Percentiles rank a stretch among this genome's conserved stretches.
phyloP scores from a whole-genome alignment of 257 asterid species.

The Rhazya stricta region DNA sequence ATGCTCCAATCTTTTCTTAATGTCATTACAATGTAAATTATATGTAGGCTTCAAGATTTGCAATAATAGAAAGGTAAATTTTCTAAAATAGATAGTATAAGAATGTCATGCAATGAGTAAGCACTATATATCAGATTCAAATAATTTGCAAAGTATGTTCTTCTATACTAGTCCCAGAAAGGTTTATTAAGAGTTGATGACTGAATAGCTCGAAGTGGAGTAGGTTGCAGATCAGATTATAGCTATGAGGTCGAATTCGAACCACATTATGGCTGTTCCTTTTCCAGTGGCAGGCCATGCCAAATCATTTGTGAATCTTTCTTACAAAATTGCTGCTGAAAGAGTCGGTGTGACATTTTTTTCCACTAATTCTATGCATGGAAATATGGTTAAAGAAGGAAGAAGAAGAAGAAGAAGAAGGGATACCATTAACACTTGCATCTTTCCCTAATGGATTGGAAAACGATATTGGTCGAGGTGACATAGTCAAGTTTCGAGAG shows the following conservation, averaged over 20 bases:
- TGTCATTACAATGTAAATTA: too few species aligned
- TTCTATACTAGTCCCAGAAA: too few species aligned
- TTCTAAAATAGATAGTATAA: too few species aligned
- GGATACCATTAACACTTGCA: constrained; percentile 8
- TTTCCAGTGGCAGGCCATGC: constrained; percentile 51
- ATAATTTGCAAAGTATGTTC: too few species aligned
- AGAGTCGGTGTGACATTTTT: constrained; percentile 48
- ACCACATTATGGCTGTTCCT: constrained; percentile 37
- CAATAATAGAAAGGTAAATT: too few species aligned
- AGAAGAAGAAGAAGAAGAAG: neutral
- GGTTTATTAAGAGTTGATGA: too few species aligned
- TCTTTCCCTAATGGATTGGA: constrained; percentile 32
- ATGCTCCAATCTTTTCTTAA: too few species aligned
- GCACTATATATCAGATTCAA: too few species aligned
- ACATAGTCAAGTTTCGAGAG: constrained; percentile 2
- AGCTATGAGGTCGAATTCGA: neutral
- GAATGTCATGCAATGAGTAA: too few species aligned
- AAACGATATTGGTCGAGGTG: constrained; percentile 12
- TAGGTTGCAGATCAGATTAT: too few species aligned
- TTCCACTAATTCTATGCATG: constrained; percentile 32
- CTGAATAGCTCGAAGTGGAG: too few species aligned
- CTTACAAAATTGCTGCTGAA: constrained; percentile 28
- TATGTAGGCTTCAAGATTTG: too few species aligned
- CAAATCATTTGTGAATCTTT: constrained; percentile 43
- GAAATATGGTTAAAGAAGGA: neutral